Evolutionary conservation across 495 filamentous ascomycete species (phyloP).

Genomic region (Trichoderma parareesei): DNA sequence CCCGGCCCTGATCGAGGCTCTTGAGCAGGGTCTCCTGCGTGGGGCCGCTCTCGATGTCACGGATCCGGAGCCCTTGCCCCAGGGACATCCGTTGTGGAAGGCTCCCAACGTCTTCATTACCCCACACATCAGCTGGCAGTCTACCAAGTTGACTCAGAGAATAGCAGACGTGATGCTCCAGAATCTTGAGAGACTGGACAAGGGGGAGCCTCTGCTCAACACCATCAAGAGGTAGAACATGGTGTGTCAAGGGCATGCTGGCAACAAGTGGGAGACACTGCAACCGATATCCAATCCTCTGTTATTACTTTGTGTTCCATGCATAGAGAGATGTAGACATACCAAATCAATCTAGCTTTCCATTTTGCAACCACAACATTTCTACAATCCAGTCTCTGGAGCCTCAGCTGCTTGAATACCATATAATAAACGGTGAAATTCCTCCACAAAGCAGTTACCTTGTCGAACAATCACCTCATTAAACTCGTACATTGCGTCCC

Average conservation of each 20-base stretch:
- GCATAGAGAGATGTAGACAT: neutral
- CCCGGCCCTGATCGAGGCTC: slow-evolving; percentile 54
- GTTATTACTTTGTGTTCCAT: neutral
- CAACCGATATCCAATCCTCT: neutral
- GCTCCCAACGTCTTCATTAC: slow-evolving; percentile 66
- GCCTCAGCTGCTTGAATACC: neutral
- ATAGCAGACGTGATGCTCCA: slow-evolving; percentile 44
- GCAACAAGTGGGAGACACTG: neutral
- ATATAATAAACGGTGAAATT: slow-evolving; percentile 19
- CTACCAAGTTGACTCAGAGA: slow-evolving; percentile 49
- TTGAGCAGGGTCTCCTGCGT: slow-evolving; percentile 50
- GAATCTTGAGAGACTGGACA: slow-evolving; percentile 25
- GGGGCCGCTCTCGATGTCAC: slow-evolving; percentile 81
- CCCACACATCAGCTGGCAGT: slow-evolving; percentile 67
- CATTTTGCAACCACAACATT: neutral
- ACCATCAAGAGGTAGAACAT: slow-evolving; percentile 19
- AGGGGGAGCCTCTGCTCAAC: slow-evolving; percentile 26
- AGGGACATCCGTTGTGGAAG: slow-evolving; percentile 63
- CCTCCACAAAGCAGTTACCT: slow-evolving; percentile 12
- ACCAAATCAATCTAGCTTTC: neutral
- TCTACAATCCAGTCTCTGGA: neutral
- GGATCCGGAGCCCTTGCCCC: slow-evolving; percentile 73
- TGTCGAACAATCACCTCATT: neutral
- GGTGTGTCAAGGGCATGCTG: slow-evolving; percentile 2
- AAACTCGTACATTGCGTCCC: slow-evolving; percentile 6